These are phyloP conservation scores for Aspergillus heteromorphus DNA, from an alignment of 495 filamentous ascomycete genomes.

Conservation along the genomic window DNA sequence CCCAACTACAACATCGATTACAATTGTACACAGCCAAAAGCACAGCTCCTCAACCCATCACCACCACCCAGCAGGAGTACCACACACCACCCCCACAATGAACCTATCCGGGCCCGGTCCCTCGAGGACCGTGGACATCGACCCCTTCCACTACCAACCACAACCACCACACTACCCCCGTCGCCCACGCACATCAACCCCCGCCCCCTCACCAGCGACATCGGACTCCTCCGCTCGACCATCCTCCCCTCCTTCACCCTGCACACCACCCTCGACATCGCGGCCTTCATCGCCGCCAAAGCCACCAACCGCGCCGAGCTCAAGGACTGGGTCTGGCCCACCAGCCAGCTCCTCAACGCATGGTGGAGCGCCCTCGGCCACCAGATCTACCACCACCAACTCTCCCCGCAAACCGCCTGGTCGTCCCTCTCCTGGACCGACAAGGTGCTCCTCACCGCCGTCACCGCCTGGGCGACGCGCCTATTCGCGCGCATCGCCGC, in stretches of 20 bases:
- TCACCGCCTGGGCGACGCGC: constrained; percentile 50
- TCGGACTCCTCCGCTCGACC: constrained; percentile 48
- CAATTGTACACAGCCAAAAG: no score
- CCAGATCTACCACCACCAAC: constrained; percentile 31
- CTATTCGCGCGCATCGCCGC: constrained; percentile 47
- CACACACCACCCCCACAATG: background rate
- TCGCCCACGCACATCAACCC: background rate
- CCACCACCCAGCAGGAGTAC: background rate
- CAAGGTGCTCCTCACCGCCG: constrained; percentile 45
- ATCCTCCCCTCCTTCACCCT: constrained; percentile 45
- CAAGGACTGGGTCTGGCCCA: constrained; percentile 56
- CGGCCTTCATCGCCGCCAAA: constrained; percentile 41
- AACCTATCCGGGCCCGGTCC: background rate
- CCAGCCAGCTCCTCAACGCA: constrained; percentile 48
- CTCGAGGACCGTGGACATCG: background rate
- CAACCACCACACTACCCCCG: no score
- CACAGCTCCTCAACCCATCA: no score
- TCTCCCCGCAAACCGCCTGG: constrained; percentile 38
- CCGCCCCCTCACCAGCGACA: constrained; percentile 8
- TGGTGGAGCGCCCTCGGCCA: constrained; percentile 54
- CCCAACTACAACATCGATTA: background rate
- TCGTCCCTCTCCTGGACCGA: constrained; percentile 42
- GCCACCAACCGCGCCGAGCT: constrained; percentile 46
- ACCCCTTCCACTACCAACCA: background rate
- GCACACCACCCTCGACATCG: constrained; percentile 39